Percentiles rank a stretch among this genome's conserved stretches.
Conservation (phyloP, 805 yeast genomes). For the Spathaspora girioi region DNA sequence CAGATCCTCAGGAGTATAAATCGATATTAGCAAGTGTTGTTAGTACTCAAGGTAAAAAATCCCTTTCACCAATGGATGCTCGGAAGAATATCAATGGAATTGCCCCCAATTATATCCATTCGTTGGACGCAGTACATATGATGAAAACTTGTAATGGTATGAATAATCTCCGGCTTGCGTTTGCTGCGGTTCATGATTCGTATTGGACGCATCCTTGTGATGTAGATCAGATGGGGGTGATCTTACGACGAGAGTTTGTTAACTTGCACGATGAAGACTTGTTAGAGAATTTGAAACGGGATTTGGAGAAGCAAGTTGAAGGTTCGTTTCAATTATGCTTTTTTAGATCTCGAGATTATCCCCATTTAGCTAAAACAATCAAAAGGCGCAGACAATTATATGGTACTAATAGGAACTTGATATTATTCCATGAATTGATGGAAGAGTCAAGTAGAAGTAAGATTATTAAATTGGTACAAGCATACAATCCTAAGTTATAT, state of each 20-base stretch:
- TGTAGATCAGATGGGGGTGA: conserved; percentile 21
- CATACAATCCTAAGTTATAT: conserved; percentile 20
- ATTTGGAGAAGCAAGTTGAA: conserved; percentile 19
- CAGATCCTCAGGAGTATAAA: conserved; percentile 18
- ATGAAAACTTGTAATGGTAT: conserved; percentile 30
- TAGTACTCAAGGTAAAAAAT: conserved; percentile 14
- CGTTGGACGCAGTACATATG: conserved; percentile 39
- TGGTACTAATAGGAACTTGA: neutral
- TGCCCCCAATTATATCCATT: conserved; percentile 43
- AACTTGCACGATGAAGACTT: conserved; percentile 26
- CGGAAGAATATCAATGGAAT: conserved; percentile 33
- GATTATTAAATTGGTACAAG: conserved; percentile 8
- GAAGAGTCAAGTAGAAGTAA: conserved; percentile 2
- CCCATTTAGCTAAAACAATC: conserved; percentile 7
- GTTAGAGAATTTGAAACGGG: conserved; percentile 21
- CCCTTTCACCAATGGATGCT: conserved; percentile 21
- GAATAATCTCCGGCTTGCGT: conserved; percentile 16
- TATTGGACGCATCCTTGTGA: conserved; percentile 39
- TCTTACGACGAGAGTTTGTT: conserved; percentile 33
- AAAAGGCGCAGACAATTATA: conserved; percentile 7
- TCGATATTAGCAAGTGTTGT: conserved; percentile 1
- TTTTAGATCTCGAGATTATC: conserved; percentile 15
- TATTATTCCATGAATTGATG: neutral
- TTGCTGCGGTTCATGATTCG: conserved; percentile 42
- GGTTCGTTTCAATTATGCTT: conserved; percentile 32